Percentiles rank a stretch among this genome's conserved stretches.
phyloP scores from a whole-genome alignment of 371 early-diverging fungal species.

The Rhizopus microsporus region DNA sequence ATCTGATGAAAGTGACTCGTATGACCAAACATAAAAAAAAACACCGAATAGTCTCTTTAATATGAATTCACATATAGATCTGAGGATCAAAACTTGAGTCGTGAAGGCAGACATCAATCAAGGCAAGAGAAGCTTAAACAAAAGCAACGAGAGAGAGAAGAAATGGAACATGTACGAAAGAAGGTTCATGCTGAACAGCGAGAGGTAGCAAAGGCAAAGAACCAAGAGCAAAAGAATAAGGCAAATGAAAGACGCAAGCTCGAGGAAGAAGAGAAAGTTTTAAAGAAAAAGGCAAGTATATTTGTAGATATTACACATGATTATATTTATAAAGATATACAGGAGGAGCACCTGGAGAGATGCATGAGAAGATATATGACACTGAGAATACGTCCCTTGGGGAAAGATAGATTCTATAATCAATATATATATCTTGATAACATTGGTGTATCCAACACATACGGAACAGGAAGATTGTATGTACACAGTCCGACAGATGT shows the following conservation, averaged over 20 bases:
- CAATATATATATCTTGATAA: conserved; percentile 87
- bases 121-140: conserved; percentile 55
- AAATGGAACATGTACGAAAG: conserved; percentile 45
- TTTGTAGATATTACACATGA: conserved; percentile 2
- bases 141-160: conserved; percentile 53
- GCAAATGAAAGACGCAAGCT: conserved; percentile 52
- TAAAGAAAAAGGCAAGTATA: conserved; percentile 40
- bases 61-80: background rate
- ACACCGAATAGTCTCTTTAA: background rate
- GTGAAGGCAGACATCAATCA: conserved; percentile 39
- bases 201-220: conserved; percentile 47
- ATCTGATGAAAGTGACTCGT: conserved; percentile 33
- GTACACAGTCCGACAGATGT: conserved; percentile 59
- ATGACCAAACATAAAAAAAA: background rate
- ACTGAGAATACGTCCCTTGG: conserved; percentile 72
- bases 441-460: conserved; percentile 58
- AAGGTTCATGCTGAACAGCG: conserved; percentile 43
- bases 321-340: background rate
- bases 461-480: conserved; percentile 66
- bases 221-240: conserved; percentile 47
- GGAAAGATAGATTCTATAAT: conserved; percentile 82
- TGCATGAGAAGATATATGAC: conserved; percentile 63
- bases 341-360: conserved; percentile 67
- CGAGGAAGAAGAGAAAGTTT: conserved; percentile 50
- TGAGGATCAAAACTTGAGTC: conserved; percentile 4